Conservation (phyloP, 2,329 filamentous ascomycete genomes). For the Nannizzia gypsea region DNA sequence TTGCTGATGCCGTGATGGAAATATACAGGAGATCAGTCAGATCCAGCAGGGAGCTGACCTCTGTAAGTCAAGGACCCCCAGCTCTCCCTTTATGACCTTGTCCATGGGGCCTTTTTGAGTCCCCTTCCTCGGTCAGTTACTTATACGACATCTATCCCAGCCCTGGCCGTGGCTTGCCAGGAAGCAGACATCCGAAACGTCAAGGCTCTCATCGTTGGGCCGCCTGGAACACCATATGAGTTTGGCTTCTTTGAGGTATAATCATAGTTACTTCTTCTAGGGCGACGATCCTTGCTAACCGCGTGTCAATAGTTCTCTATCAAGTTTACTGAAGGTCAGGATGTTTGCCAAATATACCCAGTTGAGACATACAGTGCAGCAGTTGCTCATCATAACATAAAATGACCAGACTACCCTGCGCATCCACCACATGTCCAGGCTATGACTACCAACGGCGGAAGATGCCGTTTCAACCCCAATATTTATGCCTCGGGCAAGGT, state of each 20-base stretch:
- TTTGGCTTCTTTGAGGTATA: slow-evolving; percentile 91
- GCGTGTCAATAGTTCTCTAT: slow-evolving; percentile 54
- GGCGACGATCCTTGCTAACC: background rate
- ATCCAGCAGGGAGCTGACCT: slow-evolving; percentile 75
- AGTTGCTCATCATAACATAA: background rate
- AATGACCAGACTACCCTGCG: slow-evolving; percentile 61
- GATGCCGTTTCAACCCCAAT: slow-evolving; percentile 89
- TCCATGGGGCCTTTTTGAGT: background rate
- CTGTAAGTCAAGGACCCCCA: slow-evolving; percentile 47
- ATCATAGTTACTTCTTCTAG: slow-evolving; percentile 6
- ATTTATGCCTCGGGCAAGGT: slow-evolving; percentile 88
- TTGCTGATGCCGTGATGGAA: slow-evolving; percentile 13
- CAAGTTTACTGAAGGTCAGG: slow-evolving; percentile 59
- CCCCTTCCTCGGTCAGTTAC: background rate
- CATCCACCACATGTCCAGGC: slow-evolving; percentile 51
- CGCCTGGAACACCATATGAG: slow-evolving; percentile 89
- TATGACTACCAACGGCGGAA: slow-evolving; percentile 76
- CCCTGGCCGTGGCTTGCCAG: slow-evolving; percentile 73
- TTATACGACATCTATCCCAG: slow-evolving; percentile 34
- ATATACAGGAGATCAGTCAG: slow-evolving; percentile 63
- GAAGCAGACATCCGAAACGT: slow-evolving; percentile 84
- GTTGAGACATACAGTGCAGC: background rate
- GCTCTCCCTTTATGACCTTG: background rate
- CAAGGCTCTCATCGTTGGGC: slow-evolving; percentile 77
- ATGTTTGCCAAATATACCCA: background rate